Evolutionary conservation across 2,329 filamentous ascomycete species (phyloP).

Genomic region (Nannizziopsis arthrosporioides): DNA sequence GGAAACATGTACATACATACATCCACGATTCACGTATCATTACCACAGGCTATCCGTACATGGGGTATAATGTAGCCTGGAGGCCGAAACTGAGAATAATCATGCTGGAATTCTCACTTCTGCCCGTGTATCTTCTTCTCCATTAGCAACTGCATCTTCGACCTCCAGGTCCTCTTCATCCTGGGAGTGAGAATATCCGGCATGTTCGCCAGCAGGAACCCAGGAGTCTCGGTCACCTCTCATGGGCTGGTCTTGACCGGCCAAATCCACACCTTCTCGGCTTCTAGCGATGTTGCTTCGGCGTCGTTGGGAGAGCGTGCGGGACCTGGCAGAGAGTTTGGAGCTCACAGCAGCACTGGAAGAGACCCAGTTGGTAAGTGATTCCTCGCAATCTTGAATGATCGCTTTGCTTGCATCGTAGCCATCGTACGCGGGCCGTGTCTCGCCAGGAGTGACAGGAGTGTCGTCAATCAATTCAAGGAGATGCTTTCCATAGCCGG

Average conservation of each 20-base stretch:
- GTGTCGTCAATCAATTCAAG: constrained; percentile 93
- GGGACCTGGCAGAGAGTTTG: constrained; percentile 75
- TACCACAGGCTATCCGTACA: too few relatives aligned
- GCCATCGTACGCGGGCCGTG: constrained; percentile 86
- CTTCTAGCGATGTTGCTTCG: constrained; percentile 57
- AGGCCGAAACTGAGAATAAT: not conserved
- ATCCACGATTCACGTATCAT: too few relatives aligned
- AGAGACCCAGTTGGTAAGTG: constrained; percentile 91
- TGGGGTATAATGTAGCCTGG: too few relatives aligned
- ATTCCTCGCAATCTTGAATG: constrained; percentile 97
- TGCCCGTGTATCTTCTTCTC: constrained; percentile 25
- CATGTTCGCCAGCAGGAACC: constrained; percentile 58
- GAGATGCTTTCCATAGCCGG: constrained; percentile 95
- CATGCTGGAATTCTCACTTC: constrained; percentile 22
- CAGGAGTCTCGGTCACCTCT: constrained; percentile 69
- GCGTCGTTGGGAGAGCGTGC: constrained; percentile 75
- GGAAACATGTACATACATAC: too few relatives aligned
- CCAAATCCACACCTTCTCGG: constrained; percentile 63
- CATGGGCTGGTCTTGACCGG: constrained; percentile 66
- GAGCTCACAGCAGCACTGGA: constrained; percentile 80
- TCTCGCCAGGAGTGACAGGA: constrained; percentile 93
- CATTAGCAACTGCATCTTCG: constrained; percentile 22
- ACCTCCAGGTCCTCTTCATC: constrained; percentile 30
- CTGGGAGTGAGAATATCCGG: constrained; percentile 34
- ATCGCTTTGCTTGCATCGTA: constrained; percentile 98